Conservation (phyloP, 371 early-diverging fungal genomes). For the Nematocida parisii region DNA sequence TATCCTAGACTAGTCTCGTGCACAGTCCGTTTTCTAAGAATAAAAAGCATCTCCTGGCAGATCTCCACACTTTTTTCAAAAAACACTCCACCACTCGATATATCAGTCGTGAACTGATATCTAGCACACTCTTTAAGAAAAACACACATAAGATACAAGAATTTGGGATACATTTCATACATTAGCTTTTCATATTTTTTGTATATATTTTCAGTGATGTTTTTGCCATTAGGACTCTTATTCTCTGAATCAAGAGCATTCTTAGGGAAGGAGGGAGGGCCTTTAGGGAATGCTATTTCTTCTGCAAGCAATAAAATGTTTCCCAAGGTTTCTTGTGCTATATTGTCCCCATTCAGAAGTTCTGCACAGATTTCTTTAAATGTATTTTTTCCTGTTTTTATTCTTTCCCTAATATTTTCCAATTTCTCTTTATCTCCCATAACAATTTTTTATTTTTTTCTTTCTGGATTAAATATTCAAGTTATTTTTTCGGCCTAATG, state of each 20-base stretch:
- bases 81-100: neutral
- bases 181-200: constrained; percentile 7
- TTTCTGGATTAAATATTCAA: neutral
- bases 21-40: neutral
- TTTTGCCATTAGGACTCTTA: neutral
- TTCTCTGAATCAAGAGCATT: neutral
- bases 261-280: neutral
- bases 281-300: neutral
- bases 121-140: constrained; percentile 10
- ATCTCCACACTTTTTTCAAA: neutral
- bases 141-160: neutral
- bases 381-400: neutral
- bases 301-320: constrained; percentile 6
- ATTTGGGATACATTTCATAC: neutral
- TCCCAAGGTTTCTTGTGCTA: neutral
- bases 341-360: neutral
- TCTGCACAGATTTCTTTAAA: neutral
- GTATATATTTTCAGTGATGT: neutral
- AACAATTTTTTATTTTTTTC: constrained; percentile 3
- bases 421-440: constrained; percentile 18
- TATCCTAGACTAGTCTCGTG: constrained; percentile 9
- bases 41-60: neutral
- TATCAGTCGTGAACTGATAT: neutral
- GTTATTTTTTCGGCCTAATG: constrained; percentile 24
- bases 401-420: constrained; percentile 22